Evolutionary conservation across 306 rosid genomes (phyloP), one percentile per base, ranked within the genome.

Genomic region (Cicer chorassanicum): DNA sequence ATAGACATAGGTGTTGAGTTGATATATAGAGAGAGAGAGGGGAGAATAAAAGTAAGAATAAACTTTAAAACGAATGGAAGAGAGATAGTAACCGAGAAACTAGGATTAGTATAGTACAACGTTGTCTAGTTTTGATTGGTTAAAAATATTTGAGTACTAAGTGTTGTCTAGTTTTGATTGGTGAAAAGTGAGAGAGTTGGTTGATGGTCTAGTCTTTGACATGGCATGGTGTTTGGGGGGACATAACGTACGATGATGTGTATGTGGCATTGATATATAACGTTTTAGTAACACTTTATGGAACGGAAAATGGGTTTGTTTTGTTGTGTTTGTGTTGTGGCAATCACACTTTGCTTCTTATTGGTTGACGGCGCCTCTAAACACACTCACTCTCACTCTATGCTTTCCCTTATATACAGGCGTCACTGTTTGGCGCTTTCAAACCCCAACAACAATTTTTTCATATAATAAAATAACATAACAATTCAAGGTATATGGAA

Each of bases 341-440:
- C 81, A 69, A 15, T 70, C 84, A 70, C 0, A 10, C 29, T 53
- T 18, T n/a, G 46, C 74, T 70, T 70, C 70, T 65, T 13, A 76
- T 81, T 79, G 83, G 82, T 72, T 74, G 78, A 74, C 81, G 81
- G 83, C 86, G 80, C 86, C 76, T 39, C 65, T 73, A 29, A 29
- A 29, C 13, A 14, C 57, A 29, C 5, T 60, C 18, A 15, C 71
- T 2, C 5, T 60, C 18, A 15, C 71, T 2, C 50, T 4, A 45
- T 9, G n/a, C 29, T 21, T 7, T 5, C 50, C 21, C 53, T 6
- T 45, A 9, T 66, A 44, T 48, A 29, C 34, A 66, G 54, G 72
- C 6, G 11, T 66, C 56, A 34, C 11, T 60, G 65, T 13, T 24
- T 55, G 64, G 41, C 4, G 15, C 19, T 36, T 7, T 36, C 66